Base-by-base conservation (phyloP, 2,329 filamentous ascomycete genomes). In the Ophiostoma australiae region DNA sequence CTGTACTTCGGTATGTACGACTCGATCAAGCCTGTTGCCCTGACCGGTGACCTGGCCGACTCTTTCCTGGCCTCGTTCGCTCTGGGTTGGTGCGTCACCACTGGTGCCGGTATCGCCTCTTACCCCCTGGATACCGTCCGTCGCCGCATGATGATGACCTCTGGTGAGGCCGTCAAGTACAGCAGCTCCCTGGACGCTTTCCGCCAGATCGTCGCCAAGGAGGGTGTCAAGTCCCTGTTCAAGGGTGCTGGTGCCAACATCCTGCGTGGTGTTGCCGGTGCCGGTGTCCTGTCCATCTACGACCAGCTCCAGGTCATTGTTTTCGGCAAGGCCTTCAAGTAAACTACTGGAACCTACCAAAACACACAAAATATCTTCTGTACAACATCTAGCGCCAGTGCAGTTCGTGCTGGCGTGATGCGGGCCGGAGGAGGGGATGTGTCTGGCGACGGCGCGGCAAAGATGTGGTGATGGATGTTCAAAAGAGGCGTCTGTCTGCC, bases 241-340 rank as follows among this genome's bases (percentile, higher is more conserved):
- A 99, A 99, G 93, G 95, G 95, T 94, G 95, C 95, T 83, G 95
- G 95, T 93, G 95, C 95, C 90, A 99, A 99, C 93, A 99, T 99
- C 82, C 95, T 99, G 87, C 95, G 95, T 97, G 96, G 95, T 97
- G 95, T 99, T 82, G 95, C 95, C 82, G 96, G 95, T 93, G 95
- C 95, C 87, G 95, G 95, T 99, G 95, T 99, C 83, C 89, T 99
- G 83, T 99, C 95, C 84, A 97, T 99, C 93, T 99, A 99, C 87
- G 95, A 99, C 85, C 94, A 98, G 90, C 92, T 92, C 84, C 95
- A 99, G 91, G 90, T 99, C 83, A 85, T 99, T 84, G 86, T 99
- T 85, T 99, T 99, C 92, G 95, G 95, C 85, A 98, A 99, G 94
- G 92, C 93, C 88, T 99, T 94, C 94, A 97, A 96, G 80, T 80